These are phyloP conservation scores for Nothopassalora personata DNA, from an alignment of 2,329 filamentous ascomycete genomes.

Conservation along the genomic window DNA sequence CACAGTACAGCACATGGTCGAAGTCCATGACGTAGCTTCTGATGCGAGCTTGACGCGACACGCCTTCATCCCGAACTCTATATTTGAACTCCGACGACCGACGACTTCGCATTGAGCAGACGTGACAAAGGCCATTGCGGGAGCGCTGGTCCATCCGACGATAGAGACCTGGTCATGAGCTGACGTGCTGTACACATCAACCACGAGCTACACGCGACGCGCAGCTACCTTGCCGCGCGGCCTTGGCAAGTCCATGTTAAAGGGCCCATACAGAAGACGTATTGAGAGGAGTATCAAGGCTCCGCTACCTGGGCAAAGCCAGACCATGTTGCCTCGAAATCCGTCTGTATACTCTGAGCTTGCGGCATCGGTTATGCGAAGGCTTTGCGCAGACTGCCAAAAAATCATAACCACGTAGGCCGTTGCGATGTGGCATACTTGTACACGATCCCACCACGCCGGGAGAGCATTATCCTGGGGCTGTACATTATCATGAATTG, in stretches of 20 bases:
- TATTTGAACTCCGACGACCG: neutral
- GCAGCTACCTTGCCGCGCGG: no score
- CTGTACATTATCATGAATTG: slow-evolving; percentile 44
- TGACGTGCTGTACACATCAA: no score
- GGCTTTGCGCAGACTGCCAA: no score
- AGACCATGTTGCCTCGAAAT: no score
- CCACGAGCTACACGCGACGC: no score
- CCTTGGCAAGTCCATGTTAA: no score
- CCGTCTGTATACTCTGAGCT: no score
- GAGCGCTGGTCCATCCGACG: neutral
- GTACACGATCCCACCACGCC: slow-evolving; percentile 43
- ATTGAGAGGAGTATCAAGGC: no score
- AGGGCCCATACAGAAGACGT: no score
- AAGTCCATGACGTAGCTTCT: neutral
- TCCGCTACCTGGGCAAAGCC: no score
- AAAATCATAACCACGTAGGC: no score
- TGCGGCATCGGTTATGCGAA: no score
- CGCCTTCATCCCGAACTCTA: neutral
- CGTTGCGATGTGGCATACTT: slow-evolving; percentile 41
- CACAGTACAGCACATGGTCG: neutral
- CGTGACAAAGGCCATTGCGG: neutral
- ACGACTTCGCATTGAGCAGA: neutral
- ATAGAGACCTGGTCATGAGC: neutral
- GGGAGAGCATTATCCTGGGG: slow-evolving; percentile 42
- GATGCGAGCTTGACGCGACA: neutral